Percentiles rank a stretch among this genome's conserved stretches.
These are phyloP conservation scores for Elongisporangium undulatum DNA, from an alignment of 352 stramenopile genomes.

Conservation along the genomic window DNA sequence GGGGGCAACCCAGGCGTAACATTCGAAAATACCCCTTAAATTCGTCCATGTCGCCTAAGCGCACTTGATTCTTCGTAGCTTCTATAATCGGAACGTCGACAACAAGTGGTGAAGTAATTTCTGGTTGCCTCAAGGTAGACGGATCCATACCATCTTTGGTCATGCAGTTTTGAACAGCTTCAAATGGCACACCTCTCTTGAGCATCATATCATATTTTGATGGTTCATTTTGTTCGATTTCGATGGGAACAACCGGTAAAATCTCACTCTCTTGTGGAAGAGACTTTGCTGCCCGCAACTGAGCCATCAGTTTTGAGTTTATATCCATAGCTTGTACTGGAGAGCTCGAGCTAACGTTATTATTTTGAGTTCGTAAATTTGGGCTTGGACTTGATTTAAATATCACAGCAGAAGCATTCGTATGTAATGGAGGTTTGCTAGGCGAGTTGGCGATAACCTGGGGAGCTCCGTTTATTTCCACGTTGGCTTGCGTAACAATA, in stretches of 20 bases:
- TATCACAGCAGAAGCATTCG: neutral
- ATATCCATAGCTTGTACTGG: neutral
- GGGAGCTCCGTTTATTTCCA: neutral
- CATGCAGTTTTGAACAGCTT: slow-evolving; percentile 75
- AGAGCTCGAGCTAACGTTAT: neutral
- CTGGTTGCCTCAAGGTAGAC: slow-evolving; percentile 17
- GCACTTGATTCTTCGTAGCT: neutral
- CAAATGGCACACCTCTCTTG: slow-evolving; percentile 60
- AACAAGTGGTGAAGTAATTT: slow-evolving; percentile 1
- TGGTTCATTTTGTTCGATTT: neutral
- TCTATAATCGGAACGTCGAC: neutral
- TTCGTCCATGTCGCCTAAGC: slow-evolving; percentile 60
- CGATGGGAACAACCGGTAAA: neutral
- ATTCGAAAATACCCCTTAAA: slow-evolving; percentile 93
- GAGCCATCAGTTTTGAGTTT: neutral
- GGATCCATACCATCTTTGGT: slow-evolving; percentile 52
- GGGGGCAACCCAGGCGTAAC: slow-evolving; percentile 88
- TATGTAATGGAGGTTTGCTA: neutral
- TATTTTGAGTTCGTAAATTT: neutral
- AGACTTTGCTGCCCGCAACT: neutral
- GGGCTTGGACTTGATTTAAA: neutral
- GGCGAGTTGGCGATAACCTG: neutral
- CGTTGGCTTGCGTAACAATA: no score
- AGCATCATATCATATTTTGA: slow-evolving; percentile 66
- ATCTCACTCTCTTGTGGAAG: neutral